phyloP scores from a whole-genome alignment of 805 yeast species.

The Metschnikowia henanensis region DNA sequence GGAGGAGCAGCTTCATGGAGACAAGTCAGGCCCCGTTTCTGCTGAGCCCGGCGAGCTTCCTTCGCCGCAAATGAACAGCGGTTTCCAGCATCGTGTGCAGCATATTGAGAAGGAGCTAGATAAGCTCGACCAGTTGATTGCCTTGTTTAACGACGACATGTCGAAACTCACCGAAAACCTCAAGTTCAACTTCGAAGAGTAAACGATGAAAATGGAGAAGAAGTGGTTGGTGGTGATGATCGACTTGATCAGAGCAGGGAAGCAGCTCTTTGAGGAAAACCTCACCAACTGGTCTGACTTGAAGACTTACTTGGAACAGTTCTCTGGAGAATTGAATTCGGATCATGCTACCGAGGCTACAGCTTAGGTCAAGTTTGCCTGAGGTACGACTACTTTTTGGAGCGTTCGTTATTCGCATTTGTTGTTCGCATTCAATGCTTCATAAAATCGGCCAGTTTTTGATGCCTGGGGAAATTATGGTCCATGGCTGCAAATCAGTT shows the following conservation, averaged over 20 bases:
- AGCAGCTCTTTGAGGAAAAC: slow-evolving; percentile 22
- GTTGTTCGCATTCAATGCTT: too few relatives aligned
- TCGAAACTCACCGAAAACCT: slow-evolving; percentile 43
- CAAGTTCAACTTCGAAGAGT: slow-evolving; percentile 38
- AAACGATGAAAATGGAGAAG: slow-evolving; percentile 39
- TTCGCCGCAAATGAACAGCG: slow-evolving; percentile 13
- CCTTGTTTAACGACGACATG: slow-evolving; percentile 44
- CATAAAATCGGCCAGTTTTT: too few relatives aligned
- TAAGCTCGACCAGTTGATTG: slow-evolving; percentile 50
- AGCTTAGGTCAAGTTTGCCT: too few relatives aligned
- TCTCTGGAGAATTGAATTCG: slow-evolving; percentile 4
- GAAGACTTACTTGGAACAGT: slow-evolving; percentile 16
- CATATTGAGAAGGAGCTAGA: slow-evolving; percentile 41
- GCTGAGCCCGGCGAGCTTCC: slow-evolving; percentile 6
- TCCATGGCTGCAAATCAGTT: too few relatives aligned
- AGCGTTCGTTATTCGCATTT: too few relatives aligned
- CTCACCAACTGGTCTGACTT: slow-evolving; percentile 33
- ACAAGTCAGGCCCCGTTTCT: neutral
- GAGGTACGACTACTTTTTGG: too few relatives aligned
- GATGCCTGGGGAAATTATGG: too few relatives aligned
- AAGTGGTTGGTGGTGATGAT: slow-evolving; percentile 40
- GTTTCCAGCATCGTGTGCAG: slow-evolving; percentile 29
- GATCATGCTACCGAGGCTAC: too few relatives aligned
- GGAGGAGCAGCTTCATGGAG: slow-evolving; percentile 8
- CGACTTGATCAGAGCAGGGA: slow-evolving; percentile 36